These are phyloP conservation scores for Boletellus deceptivus DNA, from an alignment of 1,284 basidiomycete genomes.

Conservation along the genomic window DNA sequence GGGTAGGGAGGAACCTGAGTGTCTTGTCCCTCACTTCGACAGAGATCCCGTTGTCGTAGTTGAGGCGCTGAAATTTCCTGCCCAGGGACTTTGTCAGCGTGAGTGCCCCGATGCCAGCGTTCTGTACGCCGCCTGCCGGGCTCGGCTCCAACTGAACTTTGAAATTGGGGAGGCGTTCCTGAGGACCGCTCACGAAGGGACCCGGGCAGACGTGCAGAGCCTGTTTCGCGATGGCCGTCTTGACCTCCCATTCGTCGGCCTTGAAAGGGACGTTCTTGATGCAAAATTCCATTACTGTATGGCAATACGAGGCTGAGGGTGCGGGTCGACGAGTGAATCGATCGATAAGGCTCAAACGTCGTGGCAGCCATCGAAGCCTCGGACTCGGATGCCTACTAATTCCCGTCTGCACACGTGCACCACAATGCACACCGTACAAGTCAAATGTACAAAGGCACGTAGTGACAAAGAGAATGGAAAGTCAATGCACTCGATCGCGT, in stretches of 20 bases:
- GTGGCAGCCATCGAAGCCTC: no score
- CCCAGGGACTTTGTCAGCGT: conserved; percentile 43
- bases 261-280: conserved; percentile 47
- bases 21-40: conserved; percentile 39
- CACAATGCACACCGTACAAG: no score
- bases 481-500: no score
- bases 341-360: no score
- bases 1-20: conserved; percentile 26
- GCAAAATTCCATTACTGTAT: conserved; percentile 47
- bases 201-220: conserved; percentile 51
- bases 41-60: conserved; percentile 36
- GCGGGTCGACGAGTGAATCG: not conserved
- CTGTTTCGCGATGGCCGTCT: conserved; percentile 45
- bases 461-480: no score
- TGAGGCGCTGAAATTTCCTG: conserved; percentile 45
- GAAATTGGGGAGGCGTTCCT: conserved; percentile 53
- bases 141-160: conserved; percentile 48
- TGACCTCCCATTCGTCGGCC: conserved; percentile 55
- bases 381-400: no score
- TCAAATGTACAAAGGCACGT: no score
- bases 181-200: conserved; percentile 35
- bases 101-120: conserved; percentile 55
- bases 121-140: conserved; percentile 49
- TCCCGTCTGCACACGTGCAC: no score
- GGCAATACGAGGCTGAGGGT: not conserved